Evolutionary conservation across 2,329 filamentous ascomycete species (phyloP), one percentile per base, ranked within the genome.

Genomic region (Trichophyton mentagrophytes): DNA sequence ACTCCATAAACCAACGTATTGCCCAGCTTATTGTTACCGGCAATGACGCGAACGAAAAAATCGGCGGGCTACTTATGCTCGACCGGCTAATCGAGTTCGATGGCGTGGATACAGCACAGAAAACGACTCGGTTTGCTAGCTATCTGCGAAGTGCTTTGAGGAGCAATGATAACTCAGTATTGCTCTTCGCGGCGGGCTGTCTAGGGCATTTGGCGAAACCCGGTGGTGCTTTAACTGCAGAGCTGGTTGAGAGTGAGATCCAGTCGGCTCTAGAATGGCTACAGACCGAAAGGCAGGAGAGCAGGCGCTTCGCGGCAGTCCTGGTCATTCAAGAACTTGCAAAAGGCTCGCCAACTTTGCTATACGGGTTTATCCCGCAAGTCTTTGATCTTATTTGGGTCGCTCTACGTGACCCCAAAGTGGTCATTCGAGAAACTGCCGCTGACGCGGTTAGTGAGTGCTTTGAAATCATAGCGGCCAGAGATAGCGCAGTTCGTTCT

Each of bases 361-460:
- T 99, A 77, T 99, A 96, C 74, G 85, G 88, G 65, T 97, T 95
- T 75, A 91, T 97, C 58, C 86, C 88, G n/a, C 86, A 93, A 70
- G 89, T 99, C 58, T 90, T 99, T 69, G 90, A 96, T 67, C 87
- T 95, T 72, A 90, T 99, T 64, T 97, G 93, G 93, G 88, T 95
- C 59, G 92, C 91, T 30, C 80, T 99, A 61, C 84, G 92, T 63
- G 93, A 99, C 70, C 85, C 84, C 44, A 90, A 95, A 71, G 88
- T 95, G 55, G 83, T 96, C 58, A 99, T 99, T 66, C 85, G 93
- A 59, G 89, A 90, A 66, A 93, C 90, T 0, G 91, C 93, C 4
- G 90, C 90, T 17, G 90, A 97, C 70, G 90, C 92, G 1, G 89
- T 97, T 65, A 93, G 90, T 67, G 90, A 92, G 64, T 96, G 91